Evolutionary conservation across 768 basidiomycete species (phyloP), one percentile per base, ranked within the genome.

Genomic region (Coprinellus micaceus): DNA sequence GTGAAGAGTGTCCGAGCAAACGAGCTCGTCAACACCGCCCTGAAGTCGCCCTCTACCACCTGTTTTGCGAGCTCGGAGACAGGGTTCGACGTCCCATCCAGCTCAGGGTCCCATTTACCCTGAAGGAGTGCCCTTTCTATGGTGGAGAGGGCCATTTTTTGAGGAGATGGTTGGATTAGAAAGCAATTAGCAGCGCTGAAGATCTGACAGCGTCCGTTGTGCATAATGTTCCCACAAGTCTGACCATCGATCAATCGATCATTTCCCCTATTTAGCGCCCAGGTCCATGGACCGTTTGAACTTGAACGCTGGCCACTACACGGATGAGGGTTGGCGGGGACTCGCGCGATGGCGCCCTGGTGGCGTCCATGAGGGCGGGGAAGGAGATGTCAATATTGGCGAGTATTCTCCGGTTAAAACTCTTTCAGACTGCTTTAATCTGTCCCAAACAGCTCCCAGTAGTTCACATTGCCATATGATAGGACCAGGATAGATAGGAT

Each of bases 21-120:
- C 45, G 73, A 62, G 39, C 80, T 80, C 44, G 75, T 79, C 54
- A 85, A 71, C 3, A 72, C 82, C 22, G 74, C 69, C 46, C 75
- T 75, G 71, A 89, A 86, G 47, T 78, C 74, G 59, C 86, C 86
- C 53, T 82, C 75, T 37, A 86, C 71, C 57, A 82, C 83, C 22
- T 78, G 71, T 67, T 81, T 79, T 30, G 81, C 83, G 37, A 84
- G 73, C 53, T 72, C 68, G 11, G 66, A 52, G 2, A 63, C 54
- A 7, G 71, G 57, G 13, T 59, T 54, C 2, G 60, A 9, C 28
- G 64, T 47, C 26, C 67, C 65, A 4, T 71, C 41, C 13, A 62
- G 59, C 22, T 61, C 50, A 2, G 58, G 46, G 45, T 76, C 67
- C 72, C 78, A 79, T 63, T 66, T 64, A 3, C 85, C 85, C 40